Percentiles rank a stretch among this genome's conserved stretches.
phyloP scores from a whole-genome alignment of 2,329 filamentous ascomycete species.

The Podosphaera aphanis region DNA sequence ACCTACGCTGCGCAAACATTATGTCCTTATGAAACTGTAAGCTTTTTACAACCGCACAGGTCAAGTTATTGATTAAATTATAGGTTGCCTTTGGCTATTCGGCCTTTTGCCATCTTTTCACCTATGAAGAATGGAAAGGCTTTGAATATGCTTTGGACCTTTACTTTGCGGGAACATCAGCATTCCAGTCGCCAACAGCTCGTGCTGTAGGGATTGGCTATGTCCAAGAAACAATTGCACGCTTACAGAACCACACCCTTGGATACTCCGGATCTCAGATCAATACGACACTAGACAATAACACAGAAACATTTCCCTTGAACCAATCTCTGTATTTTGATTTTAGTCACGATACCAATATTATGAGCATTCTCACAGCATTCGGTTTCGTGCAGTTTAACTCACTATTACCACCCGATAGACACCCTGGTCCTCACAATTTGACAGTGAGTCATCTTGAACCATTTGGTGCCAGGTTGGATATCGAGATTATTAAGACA shows the following conservation, averaged over 20 bases:
- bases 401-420: conserved; percentile 29
- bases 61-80: background rate
- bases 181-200: conserved; percentile 16
- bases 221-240: conserved; percentile 48
- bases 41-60: conserved; percentile 2
- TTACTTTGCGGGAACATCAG: conserved; percentile 29
- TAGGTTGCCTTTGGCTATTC: conserved; percentile 50
- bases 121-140: conserved; percentile 47
- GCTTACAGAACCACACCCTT: conserved; percentile 41
- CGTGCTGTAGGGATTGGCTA: conserved; percentile 52
- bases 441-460: conserved; percentile 44
- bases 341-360: conserved; percentile 58
- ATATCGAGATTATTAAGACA: conserved; percentile 50
- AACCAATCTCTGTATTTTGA: conserved; percentile 55
- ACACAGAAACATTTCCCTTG: conserved; percentile 43
- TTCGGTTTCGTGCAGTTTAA: conserved; percentile 51
- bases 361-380: conserved; percentile 43
- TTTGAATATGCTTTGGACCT: conserved; percentile 53
- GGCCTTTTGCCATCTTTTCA: conserved; percentile 51
- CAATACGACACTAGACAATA: conserved; percentile 49
- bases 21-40: conserved; percentile 50
- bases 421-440: conserved; percentile 32
- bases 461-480: conserved; percentile 48
- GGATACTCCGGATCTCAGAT: conserved; percentile 34
- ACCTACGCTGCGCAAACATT: conserved; percentile 45